Percentiles rank a stretch among this genome's conserved stretches.
phyloP scores from a whole-genome alignment of 2,329 filamentous ascomycete species.

The Ophiostoma triangulosporum region DNA sequence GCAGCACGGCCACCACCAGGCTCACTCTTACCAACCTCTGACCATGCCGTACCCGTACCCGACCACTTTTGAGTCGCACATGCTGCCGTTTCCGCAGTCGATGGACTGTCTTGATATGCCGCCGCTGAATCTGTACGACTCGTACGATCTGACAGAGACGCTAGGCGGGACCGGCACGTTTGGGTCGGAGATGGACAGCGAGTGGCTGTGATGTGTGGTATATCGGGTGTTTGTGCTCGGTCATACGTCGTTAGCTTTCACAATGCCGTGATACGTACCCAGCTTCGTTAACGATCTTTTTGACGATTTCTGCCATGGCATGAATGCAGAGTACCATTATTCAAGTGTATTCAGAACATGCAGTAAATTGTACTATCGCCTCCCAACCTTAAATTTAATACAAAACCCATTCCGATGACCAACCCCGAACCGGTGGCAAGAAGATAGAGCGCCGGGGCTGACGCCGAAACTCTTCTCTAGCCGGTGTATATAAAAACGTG shows the following conservation, averaged over 20 bases:
- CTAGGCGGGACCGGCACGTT: constrained; percentile 3
- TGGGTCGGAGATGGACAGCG: constrained; percentile 5
- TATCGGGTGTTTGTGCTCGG: no score
- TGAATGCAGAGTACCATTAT: no score
- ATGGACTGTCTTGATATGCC: constrained; percentile 7
- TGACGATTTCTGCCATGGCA: no score
- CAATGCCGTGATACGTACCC: neutral
- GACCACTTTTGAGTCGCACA: neutral
- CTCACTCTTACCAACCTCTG: neutral
- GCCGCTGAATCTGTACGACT: constrained; percentile 1
- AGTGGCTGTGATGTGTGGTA: no score
- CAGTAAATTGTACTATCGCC: neutral
- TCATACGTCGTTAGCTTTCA: no score
- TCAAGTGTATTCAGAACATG: neutral
- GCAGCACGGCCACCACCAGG: neutral
- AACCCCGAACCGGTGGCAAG: neutral
- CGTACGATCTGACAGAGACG: neutral
- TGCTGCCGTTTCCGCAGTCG: constrained; percentile 1
- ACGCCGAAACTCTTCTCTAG: neutral
- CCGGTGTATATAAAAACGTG: constrained; percentile 3
- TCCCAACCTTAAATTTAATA: neutral
- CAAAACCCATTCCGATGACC: neutral
- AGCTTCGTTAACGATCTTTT: no score
- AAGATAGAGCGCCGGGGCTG: neutral
- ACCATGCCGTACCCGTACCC: neutral